Evolutionary conservation across 257 asterid genomes (phyloP).

Genomic region (Solanum neorickii): DNA sequence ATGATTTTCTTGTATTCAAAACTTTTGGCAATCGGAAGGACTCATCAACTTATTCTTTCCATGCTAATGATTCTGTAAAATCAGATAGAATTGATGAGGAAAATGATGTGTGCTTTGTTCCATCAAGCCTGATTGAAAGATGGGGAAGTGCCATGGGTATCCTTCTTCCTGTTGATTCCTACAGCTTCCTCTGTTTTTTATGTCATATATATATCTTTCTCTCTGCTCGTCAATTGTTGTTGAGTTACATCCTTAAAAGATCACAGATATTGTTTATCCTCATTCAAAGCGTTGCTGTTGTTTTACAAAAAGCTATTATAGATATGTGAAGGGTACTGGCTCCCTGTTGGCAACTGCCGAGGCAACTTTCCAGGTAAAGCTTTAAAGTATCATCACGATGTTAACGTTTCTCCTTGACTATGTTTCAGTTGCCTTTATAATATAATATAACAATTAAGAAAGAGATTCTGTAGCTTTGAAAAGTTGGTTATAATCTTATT

Average conservation of each 20-base stretch:
- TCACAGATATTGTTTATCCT: conserved; percentile 81
- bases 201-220: not conserved
- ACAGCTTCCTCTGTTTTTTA: not conserved
- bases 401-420: not conserved
- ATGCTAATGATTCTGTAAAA: conserved; percentile 16
- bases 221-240: not conserved
- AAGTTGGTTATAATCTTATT: not conserved
- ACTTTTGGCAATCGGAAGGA: conserved; percentile 12
- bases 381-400: not conserved
- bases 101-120: conserved; percentile 41
- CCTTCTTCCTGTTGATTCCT: conserved; percentile 15
- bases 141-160: conserved; percentile 99
- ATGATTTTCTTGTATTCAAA: conserved; percentile 50
- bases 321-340: conserved; percentile 94
- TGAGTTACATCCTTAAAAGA: not conserved
- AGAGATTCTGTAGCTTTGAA: not conserved
- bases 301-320: conserved; percentile 87
- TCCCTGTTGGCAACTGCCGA: conserved; percentile 72
- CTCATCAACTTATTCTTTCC: conserved; percentile 14
- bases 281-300: conserved; percentile 89
- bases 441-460: not conserved
- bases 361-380: conserved; percentile 53
- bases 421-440: not conserved
- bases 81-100: conserved; percentile 25
- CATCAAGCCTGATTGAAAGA: conserved; percentile 63